phyloP scores from a whole-genome alignment of 1,284 basidiomycete genomes.

The Sporisorium graminicola region DNA sequence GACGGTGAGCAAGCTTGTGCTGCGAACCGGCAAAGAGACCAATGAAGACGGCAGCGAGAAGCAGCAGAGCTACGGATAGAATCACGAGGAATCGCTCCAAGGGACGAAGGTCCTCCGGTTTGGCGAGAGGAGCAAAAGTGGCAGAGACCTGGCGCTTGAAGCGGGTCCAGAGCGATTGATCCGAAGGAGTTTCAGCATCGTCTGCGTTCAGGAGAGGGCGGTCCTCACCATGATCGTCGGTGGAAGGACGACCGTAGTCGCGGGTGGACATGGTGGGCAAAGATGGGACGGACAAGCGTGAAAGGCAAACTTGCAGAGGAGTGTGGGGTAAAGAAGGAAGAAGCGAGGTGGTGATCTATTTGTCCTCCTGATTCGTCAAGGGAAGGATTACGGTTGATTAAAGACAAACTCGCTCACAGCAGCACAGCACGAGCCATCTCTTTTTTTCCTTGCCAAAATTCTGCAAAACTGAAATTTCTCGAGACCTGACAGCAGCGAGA shows the following conservation, averaged over 20 bases:
- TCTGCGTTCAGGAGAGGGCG: conserved; percentile 36
- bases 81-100: conserved; percentile 85
- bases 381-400: background rate
- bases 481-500: background rate
- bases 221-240: conserved; percentile 45
- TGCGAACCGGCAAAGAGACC: conserved; percentile 78
- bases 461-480: background rate
- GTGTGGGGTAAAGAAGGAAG: conserved; percentile 5
- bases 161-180: conserved; percentile 34
- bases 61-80: conserved; percentile 80
- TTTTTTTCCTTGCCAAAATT: background rate
- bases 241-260: conserved; percentile 53
- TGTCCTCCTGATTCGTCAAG: background rate
- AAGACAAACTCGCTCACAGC: background rate
- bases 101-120: conserved; percentile 81
- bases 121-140: conserved; percentile 55
- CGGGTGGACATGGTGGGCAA: conserved; percentile 28
- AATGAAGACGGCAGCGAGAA: conserved; percentile 86
- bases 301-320: background rate
- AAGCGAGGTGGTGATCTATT: background rate
- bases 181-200: background rate
- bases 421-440: conserved; percentile 7
- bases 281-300: background rate
- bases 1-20: conserved; percentile 70
- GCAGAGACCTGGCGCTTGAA: conserved; percentile 46